These are phyloP conservation scores for Fusarium nelsonii DNA, from an alignment of 2,329 filamentous ascomycete genomes.

Conservation along the genomic window DNA sequence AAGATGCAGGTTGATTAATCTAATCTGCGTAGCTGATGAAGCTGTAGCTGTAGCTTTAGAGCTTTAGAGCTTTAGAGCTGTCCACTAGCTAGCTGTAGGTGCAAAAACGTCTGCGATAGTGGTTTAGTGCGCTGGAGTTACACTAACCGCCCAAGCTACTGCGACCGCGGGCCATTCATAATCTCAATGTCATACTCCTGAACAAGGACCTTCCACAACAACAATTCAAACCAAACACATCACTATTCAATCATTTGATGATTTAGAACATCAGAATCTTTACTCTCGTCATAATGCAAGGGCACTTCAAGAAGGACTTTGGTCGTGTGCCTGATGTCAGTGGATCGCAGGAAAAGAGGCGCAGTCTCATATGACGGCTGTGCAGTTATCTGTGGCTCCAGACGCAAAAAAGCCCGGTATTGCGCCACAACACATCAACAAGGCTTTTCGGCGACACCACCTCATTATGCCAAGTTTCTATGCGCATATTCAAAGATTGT, in stretches of 20 bases:
- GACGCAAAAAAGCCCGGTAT: background rate
- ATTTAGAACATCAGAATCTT: too few species aligned
- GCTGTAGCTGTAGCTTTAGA: background rate
- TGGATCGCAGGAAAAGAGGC: slow-evolving; percentile 29
- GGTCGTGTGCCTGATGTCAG: slow-evolving; percentile 10
- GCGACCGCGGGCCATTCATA: background rate
- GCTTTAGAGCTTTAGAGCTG: background rate
- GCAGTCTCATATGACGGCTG: slow-evolving; percentile 26
- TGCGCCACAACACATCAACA: slow-evolving; percentile 22
- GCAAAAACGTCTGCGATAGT: background rate
- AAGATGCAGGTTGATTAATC: background rate
- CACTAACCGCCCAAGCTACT: background rate
- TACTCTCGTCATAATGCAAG: background rate
- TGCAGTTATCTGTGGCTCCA: slow-evolving; percentile 27
- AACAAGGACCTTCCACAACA: background rate
- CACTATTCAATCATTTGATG: too few species aligned
- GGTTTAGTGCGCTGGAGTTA: background rate
- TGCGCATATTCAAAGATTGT: background rate
- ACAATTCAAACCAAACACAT: background rate
- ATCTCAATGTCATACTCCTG: too few species aligned
- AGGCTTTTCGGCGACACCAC: slow-evolving; percentile 34
- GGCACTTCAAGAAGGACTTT: slow-evolving; percentile 3
- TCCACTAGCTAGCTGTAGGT: too few species aligned
- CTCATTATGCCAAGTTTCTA: slow-evolving; percentile 14
- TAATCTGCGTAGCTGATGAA: slow-evolving; percentile 1